These are phyloP conservation scores for Triangularia verruculosa DNA, from an alignment of 2,329 filamentous ascomycete species.

Conservation along the genomic window DNA sequence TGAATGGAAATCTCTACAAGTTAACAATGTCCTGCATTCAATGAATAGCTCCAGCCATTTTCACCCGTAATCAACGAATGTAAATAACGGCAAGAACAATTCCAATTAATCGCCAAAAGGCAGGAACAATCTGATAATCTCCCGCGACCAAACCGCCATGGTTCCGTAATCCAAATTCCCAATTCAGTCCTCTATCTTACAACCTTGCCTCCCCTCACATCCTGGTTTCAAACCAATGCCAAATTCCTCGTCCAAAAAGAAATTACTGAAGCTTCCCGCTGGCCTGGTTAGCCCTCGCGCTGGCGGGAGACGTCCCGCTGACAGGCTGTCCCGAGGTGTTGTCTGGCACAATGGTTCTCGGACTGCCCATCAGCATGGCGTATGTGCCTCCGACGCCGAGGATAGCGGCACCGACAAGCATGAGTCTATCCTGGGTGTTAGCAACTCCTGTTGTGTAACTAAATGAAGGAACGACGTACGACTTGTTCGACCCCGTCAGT, in stretches of 20 bases:
- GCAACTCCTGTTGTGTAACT: background rate
- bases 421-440: background rate
- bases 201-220: background rate
- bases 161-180: too few species aligned
- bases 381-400: conserved; percentile 10
- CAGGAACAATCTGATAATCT: too few species aligned
- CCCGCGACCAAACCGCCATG: too few species aligned
- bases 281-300: background rate
- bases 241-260: background rate
- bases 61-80: too few species aligned
- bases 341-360: conserved; percentile 2
- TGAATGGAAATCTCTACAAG: too few species aligned
- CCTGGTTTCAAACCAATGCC: background rate
- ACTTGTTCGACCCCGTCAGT: background rate
- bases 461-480: conserved; percentile 1
- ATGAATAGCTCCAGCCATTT: too few species aligned
- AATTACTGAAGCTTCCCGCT: background rate
- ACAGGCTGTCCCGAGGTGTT: background rate
- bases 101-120: too few species aligned
- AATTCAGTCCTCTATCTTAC: background rate
- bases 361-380: conserved; percentile 13
- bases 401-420: conserved; percentile 3
- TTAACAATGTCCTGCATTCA: too few species aligned
- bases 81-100: too few species aligned
- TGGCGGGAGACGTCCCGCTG: conserved; percentile 2